Evolutionary conservation across 1,139 yeast genomes (phyloP).

Genomic region (Debaryomycetaceae sp.): DNA sequence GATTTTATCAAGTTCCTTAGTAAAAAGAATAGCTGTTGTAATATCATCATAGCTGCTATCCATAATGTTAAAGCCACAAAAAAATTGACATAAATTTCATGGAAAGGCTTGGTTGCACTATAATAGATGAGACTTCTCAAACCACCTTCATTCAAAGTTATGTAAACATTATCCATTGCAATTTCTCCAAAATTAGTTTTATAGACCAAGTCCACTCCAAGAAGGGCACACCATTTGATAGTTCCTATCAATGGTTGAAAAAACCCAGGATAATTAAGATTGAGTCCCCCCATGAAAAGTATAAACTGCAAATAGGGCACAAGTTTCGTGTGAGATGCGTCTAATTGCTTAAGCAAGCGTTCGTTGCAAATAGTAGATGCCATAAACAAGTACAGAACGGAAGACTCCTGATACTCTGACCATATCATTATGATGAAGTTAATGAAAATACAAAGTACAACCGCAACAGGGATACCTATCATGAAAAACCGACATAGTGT

Average conservation of each 20-base stretch:
- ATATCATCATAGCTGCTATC: conserved; percentile 20
- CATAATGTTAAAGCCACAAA: conserved; percentile 32
- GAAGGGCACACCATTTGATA: conserved; percentile 35
- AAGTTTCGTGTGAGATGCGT: conserved; percentile 52
- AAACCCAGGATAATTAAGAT: conserved; percentile 61
- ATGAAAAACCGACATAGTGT: conserved; percentile 35
- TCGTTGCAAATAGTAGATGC: conserved; percentile 64
- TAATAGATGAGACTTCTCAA: conserved; percentile 28
- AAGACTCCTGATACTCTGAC: conserved; percentile 63
- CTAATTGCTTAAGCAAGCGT: conserved; percentile 52
- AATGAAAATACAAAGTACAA: conserved; percentile 41
- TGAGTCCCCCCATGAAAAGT: conserved; percentile 54
- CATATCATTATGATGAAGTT: conserved; percentile 42
- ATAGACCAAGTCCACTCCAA: conserved; percentile 21
- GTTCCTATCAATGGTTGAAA: conserved; percentile 52
- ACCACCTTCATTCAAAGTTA: conserved; percentile 32
- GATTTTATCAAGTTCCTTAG: conserved; percentile 10
- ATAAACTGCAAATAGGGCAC: conserved; percentile 56
- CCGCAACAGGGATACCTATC: conserved; percentile 36
- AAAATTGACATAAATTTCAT: conserved; percentile 43
- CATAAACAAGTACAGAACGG: conserved; percentile 52
- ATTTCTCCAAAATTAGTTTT: conserved; percentile 4
- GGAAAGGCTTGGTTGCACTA: conserved; percentile 21
- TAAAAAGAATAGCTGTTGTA: conserved; percentile 21
- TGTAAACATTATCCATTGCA: conserved; percentile 32